Conservation (phyloP, 2,329 filamentous ascomycete genomes). For the Colletotrichum gigasporum region DNA sequence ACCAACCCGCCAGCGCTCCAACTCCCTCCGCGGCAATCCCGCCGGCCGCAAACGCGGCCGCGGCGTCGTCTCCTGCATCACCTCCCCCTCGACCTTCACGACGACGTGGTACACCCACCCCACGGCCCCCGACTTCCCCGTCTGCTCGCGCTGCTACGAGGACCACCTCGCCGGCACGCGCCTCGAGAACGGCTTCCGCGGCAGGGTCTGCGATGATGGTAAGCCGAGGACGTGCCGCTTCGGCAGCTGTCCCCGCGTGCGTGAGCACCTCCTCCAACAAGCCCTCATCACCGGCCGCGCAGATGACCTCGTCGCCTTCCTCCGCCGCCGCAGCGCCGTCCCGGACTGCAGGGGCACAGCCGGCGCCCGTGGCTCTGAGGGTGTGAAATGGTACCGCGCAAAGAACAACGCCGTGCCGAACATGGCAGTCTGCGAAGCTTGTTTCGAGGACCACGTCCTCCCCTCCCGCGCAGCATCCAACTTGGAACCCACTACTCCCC, state of each 20-base stretch:
- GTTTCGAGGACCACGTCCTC: slow-evolving; percentile 44
- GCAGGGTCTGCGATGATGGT: slow-evolving; percentile 34
- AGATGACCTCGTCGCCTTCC: slow-evolving; percentile 39
- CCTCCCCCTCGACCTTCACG: slow-evolving; percentile 37
- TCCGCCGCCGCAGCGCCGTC: slow-evolving; percentile 37
- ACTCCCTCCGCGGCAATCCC: slow-evolving; percentile 19
- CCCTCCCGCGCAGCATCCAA: slow-evolving; percentile 39
- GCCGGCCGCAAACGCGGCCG: slow-evolving; percentile 19
- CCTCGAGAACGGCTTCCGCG: slow-evolving; percentile 40
- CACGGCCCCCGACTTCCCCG: slow-evolving; percentile 39
- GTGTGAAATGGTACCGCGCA: slow-evolving; percentile 44
- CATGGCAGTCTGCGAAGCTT: slow-evolving; percentile 49
- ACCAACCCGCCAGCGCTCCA: slow-evolving; percentile 15
- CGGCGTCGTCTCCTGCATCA: slow-evolving; percentile 40
- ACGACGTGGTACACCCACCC: slow-evolving; percentile 50
- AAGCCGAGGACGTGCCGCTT: slow-evolving; percentile 46
- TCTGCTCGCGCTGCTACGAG: slow-evolving; percentile 51
- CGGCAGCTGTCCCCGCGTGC: slow-evolving; percentile 41
- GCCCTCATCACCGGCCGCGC: slow-evolving; percentile 41
- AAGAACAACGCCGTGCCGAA: slow-evolving; percentile 39
- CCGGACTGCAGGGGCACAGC: slow-evolving; percentile 41
- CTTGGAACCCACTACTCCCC: slow-evolving; percentile 37
- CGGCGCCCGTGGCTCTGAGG: slow-evolving; percentile 34
- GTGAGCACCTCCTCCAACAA: slow-evolving; percentile 41
- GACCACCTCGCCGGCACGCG: slow-evolving; percentile 44